phyloP scores from a whole-genome alignment of 768 basidiomycete species.

The Nidularia sp. region DNA sequence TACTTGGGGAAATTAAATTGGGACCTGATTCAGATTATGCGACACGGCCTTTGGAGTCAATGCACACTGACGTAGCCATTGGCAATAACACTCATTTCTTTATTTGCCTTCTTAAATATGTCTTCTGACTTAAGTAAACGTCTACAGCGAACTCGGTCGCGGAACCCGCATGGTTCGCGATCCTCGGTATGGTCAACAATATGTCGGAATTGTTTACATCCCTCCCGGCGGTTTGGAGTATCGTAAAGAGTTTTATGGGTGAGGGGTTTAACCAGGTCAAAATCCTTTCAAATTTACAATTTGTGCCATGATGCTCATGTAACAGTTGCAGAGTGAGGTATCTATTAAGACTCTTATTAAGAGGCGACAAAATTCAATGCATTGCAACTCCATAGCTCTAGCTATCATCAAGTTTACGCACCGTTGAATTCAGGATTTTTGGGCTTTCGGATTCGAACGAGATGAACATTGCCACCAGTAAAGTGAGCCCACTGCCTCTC shows the following conservation, averaged over 20 bases:
- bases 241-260: slow-evolving; percentile 86
- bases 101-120: background rate
- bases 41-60: slow-evolving; percentile 68
- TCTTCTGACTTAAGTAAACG: background rate
- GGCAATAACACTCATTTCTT: slow-evolving; percentile 31
- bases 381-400: slow-evolving; percentile 82
- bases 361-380: slow-evolving; percentile 66
- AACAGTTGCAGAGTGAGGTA: no score
- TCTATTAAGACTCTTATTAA: slow-evolving; percentile 42
- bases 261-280: slow-evolving; percentile 87
- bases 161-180: slow-evolving; percentile 78
- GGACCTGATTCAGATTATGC: slow-evolving; percentile 76
- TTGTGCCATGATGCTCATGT: background rate
- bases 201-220: slow-evolving; percentile 81
- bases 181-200: slow-evolving; percentile 75
- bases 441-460: slow-evolving; percentile 66
- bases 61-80: slow-evolving; percentile 59
- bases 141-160: slow-evolving; percentile 62
- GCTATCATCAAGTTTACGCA: slow-evolving; percentile 87
- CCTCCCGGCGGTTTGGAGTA: slow-evolving; percentile 91
- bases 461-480: slow-evolving; percentile 39
- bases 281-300: slow-evolving; percentile 3
- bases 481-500: slow-evolving; percentile 34
- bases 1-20: slow-evolving; percentile 89
- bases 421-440: slow-evolving; percentile 85